A percentile compares a stretch with the other conserved stretches of the same genome.
These are phyloP conservation scores for Fusarium sp. DNA, from an alignment of 2,329 filamentous ascomycete species.

Conservation along the genomic window DNA sequence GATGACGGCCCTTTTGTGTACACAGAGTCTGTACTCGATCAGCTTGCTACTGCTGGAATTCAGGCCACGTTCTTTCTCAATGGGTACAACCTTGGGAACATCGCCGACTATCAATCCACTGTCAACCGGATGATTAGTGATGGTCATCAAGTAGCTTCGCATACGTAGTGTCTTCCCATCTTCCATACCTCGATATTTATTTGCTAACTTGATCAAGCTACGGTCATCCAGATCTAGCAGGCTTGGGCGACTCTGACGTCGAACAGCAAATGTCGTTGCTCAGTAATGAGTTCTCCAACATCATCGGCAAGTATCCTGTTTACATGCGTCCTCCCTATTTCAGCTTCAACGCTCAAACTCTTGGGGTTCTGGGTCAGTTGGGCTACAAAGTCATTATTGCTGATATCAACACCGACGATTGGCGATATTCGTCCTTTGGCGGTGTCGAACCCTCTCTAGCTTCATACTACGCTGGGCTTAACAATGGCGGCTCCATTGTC, in stretches of 20 bases:
- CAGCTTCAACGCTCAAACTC: slow-evolving; percentile 15
- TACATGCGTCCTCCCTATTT: slow-evolving; percentile 29
- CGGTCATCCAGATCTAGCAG: slow-evolving; percentile 9
- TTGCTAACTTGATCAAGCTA: not conserved
- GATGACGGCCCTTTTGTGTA: slow-evolving; percentile 16
- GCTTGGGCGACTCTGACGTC: not conserved
- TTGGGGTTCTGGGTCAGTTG: not conserved
- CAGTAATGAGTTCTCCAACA: not conserved
- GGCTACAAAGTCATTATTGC: slow-evolving; percentile 26
- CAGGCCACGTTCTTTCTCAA: slow-evolving; percentile 20
- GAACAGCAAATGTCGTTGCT: slow-evolving; percentile 22
- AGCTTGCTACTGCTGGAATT: slow-evolving; percentile 12
- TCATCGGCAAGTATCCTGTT: slow-evolving; percentile 20
- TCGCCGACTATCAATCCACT: slow-evolving; percentile 12
- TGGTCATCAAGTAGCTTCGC: slow-evolving; percentile 19
- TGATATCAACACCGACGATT: slow-evolving; percentile 29
- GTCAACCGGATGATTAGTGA: slow-evolving; percentile 8
- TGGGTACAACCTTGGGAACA: slow-evolving; percentile 6
- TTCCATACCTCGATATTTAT: fast-evolving
- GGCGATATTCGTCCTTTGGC: slow-evolving; percentile 8
- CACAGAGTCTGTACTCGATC: slow-evolving; percentile 20
- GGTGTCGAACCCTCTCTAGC: slow-evolving; percentile 4
- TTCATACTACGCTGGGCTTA: not conserved
- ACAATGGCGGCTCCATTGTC: slow-evolving; percentile 17
- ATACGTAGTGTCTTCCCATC: not conserved